These are phyloP conservation scores for Microstegium vimineum DNA, from an alignment of 176 grass and related monocot species.

Conservation along the genomic window DNA sequence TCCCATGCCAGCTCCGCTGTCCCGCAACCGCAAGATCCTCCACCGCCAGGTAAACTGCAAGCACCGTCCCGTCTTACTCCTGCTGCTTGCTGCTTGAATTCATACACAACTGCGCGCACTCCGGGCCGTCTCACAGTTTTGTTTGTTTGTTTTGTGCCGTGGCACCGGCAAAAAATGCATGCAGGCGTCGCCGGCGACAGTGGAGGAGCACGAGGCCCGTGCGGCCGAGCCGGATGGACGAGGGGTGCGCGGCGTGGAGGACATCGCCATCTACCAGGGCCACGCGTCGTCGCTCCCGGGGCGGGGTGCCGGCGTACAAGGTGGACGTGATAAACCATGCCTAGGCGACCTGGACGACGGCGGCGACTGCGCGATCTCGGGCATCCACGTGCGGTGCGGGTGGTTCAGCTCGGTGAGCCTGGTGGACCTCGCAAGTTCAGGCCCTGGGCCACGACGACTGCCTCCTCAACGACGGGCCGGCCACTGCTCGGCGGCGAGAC, in stretches of 20 bases:
- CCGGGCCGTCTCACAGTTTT: neutral
- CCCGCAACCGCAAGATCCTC: conserved; percentile 44
- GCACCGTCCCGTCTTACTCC: neutral
- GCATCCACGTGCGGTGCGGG: conserved; percentile 85
- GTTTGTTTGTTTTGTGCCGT: too few species aligned
- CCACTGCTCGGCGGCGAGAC: conserved; percentile 53
- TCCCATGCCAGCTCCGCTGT: neutral
- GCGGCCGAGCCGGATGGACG: conserved; percentile 22
- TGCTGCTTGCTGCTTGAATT: neutral
- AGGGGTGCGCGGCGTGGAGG: conserved; percentile 42
- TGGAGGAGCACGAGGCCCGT: neutral
- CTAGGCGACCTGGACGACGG: neutral
- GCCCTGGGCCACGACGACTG: conserved; percentile 61
- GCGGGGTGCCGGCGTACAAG: conserved; percentile 55
- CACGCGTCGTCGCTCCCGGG: conserved; percentile 13
- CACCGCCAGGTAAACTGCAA: conserved; percentile 38
- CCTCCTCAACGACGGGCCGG: conserved; percentile 83
- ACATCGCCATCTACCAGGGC: conserved; percentile 49
- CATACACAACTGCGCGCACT: neutral
- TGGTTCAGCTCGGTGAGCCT: conserved; percentile 90
- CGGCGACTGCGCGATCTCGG: conserved; percentile 40
- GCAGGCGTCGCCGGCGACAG: neutral
- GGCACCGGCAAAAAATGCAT: too few species aligned
- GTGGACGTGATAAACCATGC: conserved; percentile 85
- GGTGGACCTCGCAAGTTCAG: conserved; percentile 74